Base-by-base conservation (phyloP, 2,329 filamentous ascomycete genomes). In the Colletotrichum karsti region DNA sequence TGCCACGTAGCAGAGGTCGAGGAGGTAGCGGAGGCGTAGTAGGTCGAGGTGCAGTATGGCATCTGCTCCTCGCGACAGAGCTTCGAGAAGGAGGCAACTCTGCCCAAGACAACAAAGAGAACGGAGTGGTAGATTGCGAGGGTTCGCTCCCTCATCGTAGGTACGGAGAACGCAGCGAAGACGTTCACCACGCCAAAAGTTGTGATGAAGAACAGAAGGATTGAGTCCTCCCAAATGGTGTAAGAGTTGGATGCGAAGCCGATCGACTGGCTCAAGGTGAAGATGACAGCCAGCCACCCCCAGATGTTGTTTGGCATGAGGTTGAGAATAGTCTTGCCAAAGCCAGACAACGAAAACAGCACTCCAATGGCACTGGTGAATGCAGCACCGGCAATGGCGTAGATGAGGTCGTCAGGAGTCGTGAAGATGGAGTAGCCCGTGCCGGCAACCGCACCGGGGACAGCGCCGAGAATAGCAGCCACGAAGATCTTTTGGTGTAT, bases 181-280 rank as follows among this genome's bases (percentile, higher is more conserved):
- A 92, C 87, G 37, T 92, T 89, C n/a, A 91, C 85, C 7, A 94
- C 79, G 30, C 94, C 95, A 76, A 98, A 98, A 0, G 95, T 96
- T 2, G 90, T 90, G 66, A 98, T 88, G 81, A 98, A 95, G 82
- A 97, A 97, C 3, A 97, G 85, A 5, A 97, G 86, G 63, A 98
- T 98, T 13, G 94, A 93, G 75, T 99, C 96, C 81, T 99, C 96
- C 95, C 96, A 99, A 72, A 99, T 97, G 0, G 95, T 98, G 80
- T 95, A 99, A 0, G 96, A 99, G 80, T 99, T 99, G 4, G 96
- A 96, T 0, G 95, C 95, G 77, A 98, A 99, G 7, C 96, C 95
- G 57, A 93, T 84, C n/a, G 94, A 97, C 75, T 97, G 93, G 69
- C 92, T 90, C n/a, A 94, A 78, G 0, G 94, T 94, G 72, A 97